Evolutionary conservation across 2,329 filamentous ascomycete species (phyloP), one percentile per base, ranked within the genome.

Genomic region (Sporothrix sp.): DNA sequence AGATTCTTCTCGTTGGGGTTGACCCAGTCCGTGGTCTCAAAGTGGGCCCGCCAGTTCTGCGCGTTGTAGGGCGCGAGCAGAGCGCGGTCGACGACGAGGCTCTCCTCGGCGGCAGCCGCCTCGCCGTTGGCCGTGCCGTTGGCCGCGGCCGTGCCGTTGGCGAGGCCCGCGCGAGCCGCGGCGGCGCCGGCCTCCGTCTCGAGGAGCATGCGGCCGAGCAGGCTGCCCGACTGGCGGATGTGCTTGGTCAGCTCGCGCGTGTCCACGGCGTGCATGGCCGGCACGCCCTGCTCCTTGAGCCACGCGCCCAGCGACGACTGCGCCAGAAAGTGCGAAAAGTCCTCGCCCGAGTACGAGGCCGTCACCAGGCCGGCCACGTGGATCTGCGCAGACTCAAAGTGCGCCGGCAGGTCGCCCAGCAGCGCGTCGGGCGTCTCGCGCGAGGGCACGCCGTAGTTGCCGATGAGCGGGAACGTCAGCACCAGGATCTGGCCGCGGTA

Each of bases 381-480:
- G 56, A 98, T 96, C 69, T 95, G 74, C 35, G 78, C 84, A 36
- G 91, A 86, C 71, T 98, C 93, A 65, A 98, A 97, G 71, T 97
- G 79, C 56, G 88, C 89, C 28, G 91, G 90, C 51, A 97, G 77
- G 62, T 90, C 85, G 63, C 83, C 79, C 46, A 96, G 79, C 50
- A 97, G 75, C 64, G 87, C 81, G 66, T 97, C 91, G 70, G 87
- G 77, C 49, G 83, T 79, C 57, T 95, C 85, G 59, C 90, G 79
- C 44, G 87, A 87, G 49, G 93, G 93, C 25, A 97, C 93, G 66
- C 91, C 91, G 71, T 98, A 98, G 75, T 97, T 98, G 67, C 91
- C 91, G 54, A 95, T 85, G 35, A 97, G 76, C 53, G 91, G 93
- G 68, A 95, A 96, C 49, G 91, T 98, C 63, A 97, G 82, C 68